Evolutionary conservation across 2,329 filamentous ascomycete species (phyloP), one percentile per base, ranked within the genome.

Genomic region (Aspergillus sp.): DNA sequence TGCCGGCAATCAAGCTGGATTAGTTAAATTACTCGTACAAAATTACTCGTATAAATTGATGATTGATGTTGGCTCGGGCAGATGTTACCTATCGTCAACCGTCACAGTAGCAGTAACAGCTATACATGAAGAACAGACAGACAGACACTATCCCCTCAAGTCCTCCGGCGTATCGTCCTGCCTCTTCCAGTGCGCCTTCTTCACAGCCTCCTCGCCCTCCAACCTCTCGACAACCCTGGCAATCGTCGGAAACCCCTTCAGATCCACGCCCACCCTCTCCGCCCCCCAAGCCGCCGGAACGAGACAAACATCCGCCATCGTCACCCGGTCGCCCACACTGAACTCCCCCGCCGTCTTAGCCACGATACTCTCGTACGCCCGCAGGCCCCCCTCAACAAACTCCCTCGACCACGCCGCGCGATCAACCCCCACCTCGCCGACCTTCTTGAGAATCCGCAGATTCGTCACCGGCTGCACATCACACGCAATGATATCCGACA

Each of bases 401-500:
- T 67, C 63, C 25, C 55, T 58, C 19, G 69, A 71, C 73, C 74
- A 78, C 3, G 57, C 53, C 15, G 61, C 61, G 1, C 62, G 57
- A 30, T 61, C 63, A 1, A 54, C 58, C 0, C 64, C 67, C 0
- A 74, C 45, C 0, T 53, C 53, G 3, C 61, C 59, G 2, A 78
- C 59, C 0, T 64, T 61, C 29, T 66, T 64, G 42, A 74, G 60
- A 24, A 76, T 67, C 6, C 66, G 61, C 12, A 73, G 50, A 43
- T 78, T 78, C 1, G 75, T 77, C 1, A 75, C 64, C 4, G 77
- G 75, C 51, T 80, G 76, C 4, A 70, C 63, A 40, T 80, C 77
- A 16, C 63, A 60, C 4, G 64, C 63, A 16, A 80, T 55, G n/a
- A 80, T 71, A 32, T 59, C 48, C 3, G 68, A 64, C 6, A 81